These are phyloP conservation scores for Lentinus polychrous DNA, from an alignment of 1,284 basidiomycete genomes.

Conservation along the genomic window DNA sequence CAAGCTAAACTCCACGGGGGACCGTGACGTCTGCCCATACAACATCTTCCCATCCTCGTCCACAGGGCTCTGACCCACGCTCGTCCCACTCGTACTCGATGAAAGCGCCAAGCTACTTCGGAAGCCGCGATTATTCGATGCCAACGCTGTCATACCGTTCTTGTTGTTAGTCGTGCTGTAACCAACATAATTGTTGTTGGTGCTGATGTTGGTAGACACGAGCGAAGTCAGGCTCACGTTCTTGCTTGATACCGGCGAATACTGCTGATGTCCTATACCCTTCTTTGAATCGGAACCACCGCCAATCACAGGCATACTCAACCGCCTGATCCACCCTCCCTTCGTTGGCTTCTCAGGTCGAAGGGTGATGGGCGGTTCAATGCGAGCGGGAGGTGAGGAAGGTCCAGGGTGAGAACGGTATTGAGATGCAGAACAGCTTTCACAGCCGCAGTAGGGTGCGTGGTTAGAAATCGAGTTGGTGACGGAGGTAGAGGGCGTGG, in stretches of 20 bases:
- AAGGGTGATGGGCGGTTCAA: constrained; percentile 33
- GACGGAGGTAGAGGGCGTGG: constrained; percentile 13
- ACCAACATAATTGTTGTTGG: no score
- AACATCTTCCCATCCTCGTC: no score
- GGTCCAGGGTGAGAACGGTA: constrained; percentile 29
- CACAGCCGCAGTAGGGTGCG: constrained; percentile 56
- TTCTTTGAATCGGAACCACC: constrained; percentile 35
- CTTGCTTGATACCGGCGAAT: constrained; percentile 1
- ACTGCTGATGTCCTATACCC: constrained; percentile 12
- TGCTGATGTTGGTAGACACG: not conserved
- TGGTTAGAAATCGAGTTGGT: constrained; percentile 32
- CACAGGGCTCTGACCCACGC: no score
- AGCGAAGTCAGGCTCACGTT: constrained; percentile 17
- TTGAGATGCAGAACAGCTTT: constrained; percentile 46
- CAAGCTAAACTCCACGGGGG: no score
- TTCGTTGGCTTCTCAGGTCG: constrained; percentile 49
- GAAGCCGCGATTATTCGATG: no score
- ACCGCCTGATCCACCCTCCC: constrained; percentile 59
- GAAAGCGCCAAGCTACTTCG: no score
- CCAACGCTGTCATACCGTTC: no score
- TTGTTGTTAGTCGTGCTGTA: no score
- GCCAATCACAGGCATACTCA: constrained; percentile 67
- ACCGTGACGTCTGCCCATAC: no score
- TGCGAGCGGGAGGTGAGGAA: constrained; percentile 33
- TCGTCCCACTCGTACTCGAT: no score